phyloP scores from a whole-genome alignment of 345 rosid species.

The Iberis pinnata region DNA sequence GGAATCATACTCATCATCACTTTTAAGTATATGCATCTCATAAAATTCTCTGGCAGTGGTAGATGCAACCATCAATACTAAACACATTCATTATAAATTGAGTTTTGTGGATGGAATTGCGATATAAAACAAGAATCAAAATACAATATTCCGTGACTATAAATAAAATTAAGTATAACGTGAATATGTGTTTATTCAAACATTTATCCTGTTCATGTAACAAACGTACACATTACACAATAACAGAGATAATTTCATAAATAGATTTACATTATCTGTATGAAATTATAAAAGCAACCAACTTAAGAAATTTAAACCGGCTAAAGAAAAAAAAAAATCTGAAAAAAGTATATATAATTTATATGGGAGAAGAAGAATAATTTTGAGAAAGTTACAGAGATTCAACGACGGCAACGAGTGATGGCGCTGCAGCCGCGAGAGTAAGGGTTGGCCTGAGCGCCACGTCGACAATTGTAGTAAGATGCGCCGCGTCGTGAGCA shows the following conservation, averaged over 20 bases:
- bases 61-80: too few relatives aligned
- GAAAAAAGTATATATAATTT: too few relatives aligned
- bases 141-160: too few relatives aligned
- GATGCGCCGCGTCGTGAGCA: slow-evolving; percentile 85
- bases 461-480: slow-evolving; percentile 69
- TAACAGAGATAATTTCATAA: not conserved
- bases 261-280: slow-evolving; percentile 12
- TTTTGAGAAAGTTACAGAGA: not conserved
- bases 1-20: too few relatives aligned
- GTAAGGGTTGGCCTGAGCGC: slow-evolving; percentile 73
- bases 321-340: not conserved
- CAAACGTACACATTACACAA: slow-evolving; percentile 17
- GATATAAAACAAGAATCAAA: too few relatives aligned
- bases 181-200: not conserved
- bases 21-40: too few relatives aligned
- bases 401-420: slow-evolving; percentile 29
- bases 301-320: not conserved
- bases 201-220: slow-evolving; percentile 19
- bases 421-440: slow-evolving; percentile 66
- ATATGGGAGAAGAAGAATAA: too few relatives aligned
- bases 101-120: too few relatives aligned
- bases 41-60: too few relatives aligned
- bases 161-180: too few relatives aligned
- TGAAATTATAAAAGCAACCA: not conserved
- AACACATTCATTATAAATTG: too few relatives aligned